phyloP scores from a whole-genome alignment of 192 early-diverging fungal genomes.

The Backusella australiensis region DNA sequence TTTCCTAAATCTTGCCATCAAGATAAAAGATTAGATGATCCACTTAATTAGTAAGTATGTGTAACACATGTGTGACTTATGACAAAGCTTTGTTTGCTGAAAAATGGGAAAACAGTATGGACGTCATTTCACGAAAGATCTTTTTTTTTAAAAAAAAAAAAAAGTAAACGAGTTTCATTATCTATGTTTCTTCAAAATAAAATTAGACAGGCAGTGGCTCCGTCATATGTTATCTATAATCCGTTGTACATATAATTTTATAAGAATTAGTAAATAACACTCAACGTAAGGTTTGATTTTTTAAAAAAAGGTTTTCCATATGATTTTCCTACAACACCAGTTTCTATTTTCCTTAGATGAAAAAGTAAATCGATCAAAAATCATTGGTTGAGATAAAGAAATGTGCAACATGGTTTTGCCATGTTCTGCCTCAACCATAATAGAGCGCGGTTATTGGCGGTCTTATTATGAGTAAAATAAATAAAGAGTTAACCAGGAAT shows the following conservation, averaged over 20 bases:
- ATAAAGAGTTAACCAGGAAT: not conserved
- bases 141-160: not conserved
- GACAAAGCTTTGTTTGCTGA: not conserved
- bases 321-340: not conserved
- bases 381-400: not conserved
- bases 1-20: not conserved
- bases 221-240: not conserved
- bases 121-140: not conserved
- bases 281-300: not conserved
- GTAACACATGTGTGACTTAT: not conserved
- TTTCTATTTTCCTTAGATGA: too few species aligned
- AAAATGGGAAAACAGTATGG: not conserved
- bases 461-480: not conserved
- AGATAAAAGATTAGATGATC: slow-evolving; percentile 2
- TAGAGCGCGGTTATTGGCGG: not conserved
- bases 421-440: not conserved
- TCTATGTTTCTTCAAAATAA: too few species aligned
- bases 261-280: not conserved
- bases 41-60: not conserved
- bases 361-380: not conserved
- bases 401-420: not conserved
- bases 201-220: too few species aligned
- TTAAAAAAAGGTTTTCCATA: not conserved
- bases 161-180: too few species aligned
- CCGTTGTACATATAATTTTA: not conserved